A percentile compares a stretch with the other conserved stretches of the same genome.
These are phyloP conservation scores for Eucalyptus rudis DNA, from an alignment of 345 rosid species.

Conservation along the genomic window DNA sequence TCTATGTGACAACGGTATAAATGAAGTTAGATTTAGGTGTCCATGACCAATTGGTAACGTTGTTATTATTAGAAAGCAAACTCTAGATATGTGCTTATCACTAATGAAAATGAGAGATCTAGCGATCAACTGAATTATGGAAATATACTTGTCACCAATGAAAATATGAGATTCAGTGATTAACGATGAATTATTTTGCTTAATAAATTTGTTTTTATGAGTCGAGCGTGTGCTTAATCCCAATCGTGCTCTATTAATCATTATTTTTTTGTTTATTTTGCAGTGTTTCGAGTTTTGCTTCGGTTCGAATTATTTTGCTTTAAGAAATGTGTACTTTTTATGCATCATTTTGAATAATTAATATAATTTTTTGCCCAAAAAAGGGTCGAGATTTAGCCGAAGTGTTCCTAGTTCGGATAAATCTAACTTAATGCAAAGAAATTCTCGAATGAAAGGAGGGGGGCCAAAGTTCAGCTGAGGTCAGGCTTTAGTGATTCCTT, in stretches of 20 bases:
- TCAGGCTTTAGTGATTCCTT: neutral
- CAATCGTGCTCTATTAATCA: neutral
- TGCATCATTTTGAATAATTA: neutral
- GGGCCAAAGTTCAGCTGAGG: neutral
- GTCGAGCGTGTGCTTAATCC: accelerated
- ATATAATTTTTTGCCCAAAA: neutral
- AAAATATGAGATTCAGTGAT: accelerated
- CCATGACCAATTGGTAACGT: accelerated
- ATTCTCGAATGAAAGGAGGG: neutral
- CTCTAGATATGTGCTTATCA: accelerated
- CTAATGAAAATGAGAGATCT: accelerated
- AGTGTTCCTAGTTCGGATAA: neutral
- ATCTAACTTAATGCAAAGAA: neutral
- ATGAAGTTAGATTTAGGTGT: accelerated
- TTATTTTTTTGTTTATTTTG: neutral
- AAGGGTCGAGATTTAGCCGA: neutral
- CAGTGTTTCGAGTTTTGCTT: neutral
- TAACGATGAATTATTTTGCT: accelerated
- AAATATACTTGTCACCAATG: accelerated
- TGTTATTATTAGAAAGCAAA: accelerated
- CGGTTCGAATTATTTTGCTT: neutral
- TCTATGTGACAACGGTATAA: accelerated
- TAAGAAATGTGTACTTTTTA: neutral
- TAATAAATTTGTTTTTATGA: neutral
- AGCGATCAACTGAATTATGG: accelerated